Conservation (phyloP, 1,139 yeast genomes). For the Yamadazyma buinensis region DNA sequence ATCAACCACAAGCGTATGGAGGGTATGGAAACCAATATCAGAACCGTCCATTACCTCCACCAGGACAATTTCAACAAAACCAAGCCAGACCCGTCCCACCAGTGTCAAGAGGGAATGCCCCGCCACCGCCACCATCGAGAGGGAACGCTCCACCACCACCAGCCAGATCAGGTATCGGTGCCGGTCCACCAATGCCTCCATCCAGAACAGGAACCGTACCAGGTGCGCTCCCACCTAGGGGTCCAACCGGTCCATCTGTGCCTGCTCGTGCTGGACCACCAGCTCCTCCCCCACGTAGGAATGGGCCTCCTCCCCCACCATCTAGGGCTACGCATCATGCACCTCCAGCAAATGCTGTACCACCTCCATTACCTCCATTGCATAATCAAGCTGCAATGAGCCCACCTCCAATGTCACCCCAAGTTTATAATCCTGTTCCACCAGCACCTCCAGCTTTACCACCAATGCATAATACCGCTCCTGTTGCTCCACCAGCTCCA, state of each 20-base stretch:
- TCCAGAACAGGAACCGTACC: conserved; percentile 21
- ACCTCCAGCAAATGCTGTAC: conserved; percentile 14
- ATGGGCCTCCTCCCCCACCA: conserved; percentile 20
- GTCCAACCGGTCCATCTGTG: conserved; percentile 22
- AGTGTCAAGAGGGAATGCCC: conserved; percentile 13
- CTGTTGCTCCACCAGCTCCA: conserved; percentile 7
- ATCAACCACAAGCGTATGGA: conserved; percentile 3
- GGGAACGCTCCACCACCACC: conserved; percentile 17
- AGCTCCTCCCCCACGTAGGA: conserved; percentile 21
- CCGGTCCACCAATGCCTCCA: conserved; percentile 19
- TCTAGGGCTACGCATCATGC: conserved; percentile 26
- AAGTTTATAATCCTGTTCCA: conserved; percentile 18
- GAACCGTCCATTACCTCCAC: conserved; percentile 1
- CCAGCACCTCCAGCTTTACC: conserved; percentile 27
- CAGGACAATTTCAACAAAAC: conserved; percentile 1
- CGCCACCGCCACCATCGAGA: conserved; percentile 19
- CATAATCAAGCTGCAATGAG: conserved; percentile 22
- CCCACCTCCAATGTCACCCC: conserved; percentile 9
- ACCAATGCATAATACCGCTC: conserved; percentile 6
- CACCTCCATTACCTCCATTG: conserved; percentile 18
- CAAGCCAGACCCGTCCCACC: neutral
- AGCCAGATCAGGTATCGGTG: conserved; percentile 14
- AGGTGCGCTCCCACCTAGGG: conserved; percentile 33
- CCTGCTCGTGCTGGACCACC: conserved; percentile 14
- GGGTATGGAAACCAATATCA: conserved; percentile 7